Conservation (phyloP, 1,284 basidiomycete genomes). For the Trichosporon coremiiforme region DNA sequence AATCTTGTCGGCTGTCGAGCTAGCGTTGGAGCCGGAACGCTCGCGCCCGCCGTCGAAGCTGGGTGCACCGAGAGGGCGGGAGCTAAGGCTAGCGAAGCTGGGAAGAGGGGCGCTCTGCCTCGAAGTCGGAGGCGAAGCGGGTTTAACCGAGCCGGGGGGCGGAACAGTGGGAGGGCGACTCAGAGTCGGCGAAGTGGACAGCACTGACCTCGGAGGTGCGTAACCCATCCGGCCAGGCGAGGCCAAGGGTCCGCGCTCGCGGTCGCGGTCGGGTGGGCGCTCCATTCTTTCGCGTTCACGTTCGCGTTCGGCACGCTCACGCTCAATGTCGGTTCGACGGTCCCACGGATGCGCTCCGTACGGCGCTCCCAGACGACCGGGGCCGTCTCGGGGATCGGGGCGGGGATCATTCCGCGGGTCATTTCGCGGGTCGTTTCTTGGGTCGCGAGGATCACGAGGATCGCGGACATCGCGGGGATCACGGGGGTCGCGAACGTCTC, state of each 20-base stretch:
- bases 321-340: slow-evolving; percentile 26
- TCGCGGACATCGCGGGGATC: slow-evolving; percentile 2
- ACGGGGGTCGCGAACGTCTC: slow-evolving; percentile 1
- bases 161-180: slow-evolving; percentile 24
- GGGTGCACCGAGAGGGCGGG: slow-evolving; percentile 24
- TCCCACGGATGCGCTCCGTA: slow-evolving; percentile 17
- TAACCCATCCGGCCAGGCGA: slow-evolving; percentile 14
- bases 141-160: slow-evolving; percentile 19
- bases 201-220: slow-evolving; percentile 18
- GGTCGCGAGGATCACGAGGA: neutral
- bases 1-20: slow-evolving; percentile 23
- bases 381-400: slow-evolving; percentile 10
- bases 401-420: slow-evolving; percentile 17
- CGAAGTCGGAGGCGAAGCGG: slow-evolving; percentile 8
- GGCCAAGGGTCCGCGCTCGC: slow-evolving; percentile 16
- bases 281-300: slow-evolving; percentile 23
- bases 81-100: slow-evolving; percentile 25
- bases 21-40: slow-evolving; percentile 26
- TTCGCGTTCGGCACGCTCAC: slow-evolving; percentile 27
- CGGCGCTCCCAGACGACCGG: neutral
- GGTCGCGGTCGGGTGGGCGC: slow-evolving; percentile 18
- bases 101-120: slow-evolving; percentile 23
- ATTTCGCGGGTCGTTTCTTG: slow-evolving; percentile 8
- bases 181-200: slow-evolving; percentile 32
- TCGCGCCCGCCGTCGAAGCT: slow-evolving; percentile 25